Evolutionary conservation across 306 rosid genomes (phyloP).

Genomic region (Sicyos baderoa): DNA sequence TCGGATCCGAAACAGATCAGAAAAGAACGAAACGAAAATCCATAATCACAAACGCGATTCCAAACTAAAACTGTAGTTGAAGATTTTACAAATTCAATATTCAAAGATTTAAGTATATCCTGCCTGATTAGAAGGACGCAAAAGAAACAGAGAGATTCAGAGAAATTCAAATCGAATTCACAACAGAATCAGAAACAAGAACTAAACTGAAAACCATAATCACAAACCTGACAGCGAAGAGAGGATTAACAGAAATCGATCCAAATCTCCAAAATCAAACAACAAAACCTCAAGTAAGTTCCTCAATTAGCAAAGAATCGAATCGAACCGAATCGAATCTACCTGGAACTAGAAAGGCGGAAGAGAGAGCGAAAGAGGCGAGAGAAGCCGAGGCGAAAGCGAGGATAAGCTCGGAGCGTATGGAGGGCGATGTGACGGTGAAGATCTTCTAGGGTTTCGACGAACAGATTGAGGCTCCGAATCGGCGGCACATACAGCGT

Average conservation of each 20-base stretch:
- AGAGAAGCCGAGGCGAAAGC: conserved; percentile 49
- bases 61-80: background rate
- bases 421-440: conserved; percentile 34
- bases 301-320: background rate
- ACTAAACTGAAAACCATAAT: too few relatives aligned
- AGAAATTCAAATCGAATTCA: too few relatives aligned
- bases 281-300: background rate
- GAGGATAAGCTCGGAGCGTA: conserved; percentile 42
- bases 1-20: too few relatives aligned
- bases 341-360: conserved; percentile 38
- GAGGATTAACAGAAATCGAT: background rate
- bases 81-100: too few relatives aligned
- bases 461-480: conserved; percentile 62
- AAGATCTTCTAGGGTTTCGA: conserved; percentile 44
- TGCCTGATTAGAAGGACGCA: too few relatives aligned
- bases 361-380: conserved; percentile 48
- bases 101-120: too few relatives aligned
- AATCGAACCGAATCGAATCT: background rate
- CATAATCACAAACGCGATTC: too few relatives aligned
- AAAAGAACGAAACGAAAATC: background rate
- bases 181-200: too few relatives aligned
- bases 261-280: background rate
- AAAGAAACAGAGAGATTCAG: too few relatives aligned
- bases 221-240: too few relatives aligned
- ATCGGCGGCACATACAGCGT: conserved; percentile 81